A percentile compares a stretch with the other conserved stretches of the same genome.
Conservation (phyloP, 305 asterid genomes). For the Coffea humblotiana region DNA sequence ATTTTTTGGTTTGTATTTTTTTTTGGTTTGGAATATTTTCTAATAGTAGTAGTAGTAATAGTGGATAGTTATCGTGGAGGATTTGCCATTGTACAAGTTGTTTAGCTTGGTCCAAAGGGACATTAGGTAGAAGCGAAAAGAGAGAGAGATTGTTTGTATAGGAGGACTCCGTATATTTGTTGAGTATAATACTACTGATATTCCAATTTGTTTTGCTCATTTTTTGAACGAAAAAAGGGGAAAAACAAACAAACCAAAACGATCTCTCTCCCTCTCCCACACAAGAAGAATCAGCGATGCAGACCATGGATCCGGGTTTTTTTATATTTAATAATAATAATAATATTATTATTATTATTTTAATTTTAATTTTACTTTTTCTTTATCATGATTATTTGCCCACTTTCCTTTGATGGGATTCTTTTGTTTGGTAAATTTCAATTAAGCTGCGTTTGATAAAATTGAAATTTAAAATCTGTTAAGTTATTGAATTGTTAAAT, state of each 20-base stretch:
- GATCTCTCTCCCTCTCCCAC: not conserved
- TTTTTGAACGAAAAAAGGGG: not conserved
- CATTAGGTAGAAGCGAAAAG: conserved; percentile 32
- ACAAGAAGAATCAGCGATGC: conserved; percentile 6
- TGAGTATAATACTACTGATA: conserved; percentile 16
- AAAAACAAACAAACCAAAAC: not conserved
- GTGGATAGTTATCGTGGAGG: conserved; percentile 34
- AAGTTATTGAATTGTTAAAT: no score
- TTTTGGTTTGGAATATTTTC: conserved; percentile 22
- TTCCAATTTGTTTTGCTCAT: conserved; percentile 12
- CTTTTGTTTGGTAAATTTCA: conserved; percentile 12
- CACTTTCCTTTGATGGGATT: conserved; percentile 4
- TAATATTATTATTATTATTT: no score
- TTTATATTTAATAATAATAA: no score
- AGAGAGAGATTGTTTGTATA: conserved; percentile 34
- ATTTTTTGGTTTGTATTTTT: conserved; percentile 12
- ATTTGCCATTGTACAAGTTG: conserved; percentile 47
- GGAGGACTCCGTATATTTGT: conserved; percentile 45
- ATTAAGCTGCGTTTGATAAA: not conserved
- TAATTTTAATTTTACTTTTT: no score
- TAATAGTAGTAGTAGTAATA: conserved; percentile 18
- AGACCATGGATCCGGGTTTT: not conserved
- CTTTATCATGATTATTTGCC: not conserved
- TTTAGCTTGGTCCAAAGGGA: conserved; percentile 46
- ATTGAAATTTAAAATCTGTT: no score